These are phyloP conservation scores for Plectosphaerella sp. DNA, from an alignment of 2,329 filamentous ascomycete species.

Conservation along the genomic window DNA sequence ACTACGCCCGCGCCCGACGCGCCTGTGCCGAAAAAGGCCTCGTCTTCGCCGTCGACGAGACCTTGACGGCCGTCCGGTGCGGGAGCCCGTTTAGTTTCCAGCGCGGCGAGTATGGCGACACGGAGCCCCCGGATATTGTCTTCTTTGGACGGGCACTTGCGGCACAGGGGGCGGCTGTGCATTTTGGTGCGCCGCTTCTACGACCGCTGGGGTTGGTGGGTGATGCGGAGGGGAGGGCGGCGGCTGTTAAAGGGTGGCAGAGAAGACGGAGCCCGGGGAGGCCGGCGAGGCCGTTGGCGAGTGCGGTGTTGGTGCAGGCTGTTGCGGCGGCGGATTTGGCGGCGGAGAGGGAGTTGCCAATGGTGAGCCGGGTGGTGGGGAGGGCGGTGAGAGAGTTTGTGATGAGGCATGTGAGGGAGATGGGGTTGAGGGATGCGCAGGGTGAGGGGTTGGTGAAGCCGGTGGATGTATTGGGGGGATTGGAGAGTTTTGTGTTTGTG, in stretches of 20 bases:
- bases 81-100: constrained; percentile 21
- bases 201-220: constrained; percentile 1
- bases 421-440: neutral
- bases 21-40: constrained; percentile 12
- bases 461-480: constrained; percentile 2
- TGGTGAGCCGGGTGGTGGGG: constrained; percentile 7
- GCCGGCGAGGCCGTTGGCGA: constrained; percentile 3
- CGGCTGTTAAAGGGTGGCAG: constrained; percentile 7
- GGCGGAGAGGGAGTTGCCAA: constrained; percentile 1
- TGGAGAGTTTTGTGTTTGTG: constrained; percentile 7
- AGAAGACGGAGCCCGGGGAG: neutral
- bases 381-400: constrained; percentile 2
- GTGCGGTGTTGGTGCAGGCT: constrained; percentile 5
- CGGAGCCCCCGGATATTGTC: constrained; percentile 14
- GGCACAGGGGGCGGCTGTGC: constrained; percentile 3
- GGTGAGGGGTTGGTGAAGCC: neutral
- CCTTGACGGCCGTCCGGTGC: constrained; percentile 17
- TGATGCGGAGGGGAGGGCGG: neutral
- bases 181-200: constrained; percentile 5
- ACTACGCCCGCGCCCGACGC: constrained; percentile 8
- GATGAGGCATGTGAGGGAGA: neutral
- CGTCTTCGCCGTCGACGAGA: constrained; percentile 17
- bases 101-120: constrained; percentile 13
- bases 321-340: constrained; percentile 3
- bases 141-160: constrained; percentile 16